Conservation (phyloP, 306 rosid genomes). For the Malus asiatica region DNA sequence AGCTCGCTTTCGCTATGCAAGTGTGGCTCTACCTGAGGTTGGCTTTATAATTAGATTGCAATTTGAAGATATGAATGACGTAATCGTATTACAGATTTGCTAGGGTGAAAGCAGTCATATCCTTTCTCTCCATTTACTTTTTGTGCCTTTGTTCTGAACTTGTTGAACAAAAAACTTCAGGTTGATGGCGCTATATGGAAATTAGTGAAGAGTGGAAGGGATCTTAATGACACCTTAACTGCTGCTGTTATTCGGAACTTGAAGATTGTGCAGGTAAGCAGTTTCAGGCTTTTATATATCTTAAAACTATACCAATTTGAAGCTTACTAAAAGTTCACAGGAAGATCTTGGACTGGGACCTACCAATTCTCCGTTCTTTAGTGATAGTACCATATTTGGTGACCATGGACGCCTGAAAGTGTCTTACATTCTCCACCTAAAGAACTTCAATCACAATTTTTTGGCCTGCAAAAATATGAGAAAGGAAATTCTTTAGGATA, state of each 20-base stretch:
- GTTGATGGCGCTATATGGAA: conserved; percentile 47
- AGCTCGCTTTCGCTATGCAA: conserved; percentile 83
- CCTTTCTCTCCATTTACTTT: background rate
- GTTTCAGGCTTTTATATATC: conserved; percentile 14
- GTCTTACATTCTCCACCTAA: background rate
- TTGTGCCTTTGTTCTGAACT: background rate
- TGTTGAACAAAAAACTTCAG: conserved; percentile 32
- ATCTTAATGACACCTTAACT: conserved; percentile 55
- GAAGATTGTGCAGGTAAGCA: conserved; percentile 71
- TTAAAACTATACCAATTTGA: background rate
- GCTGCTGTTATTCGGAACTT: conserved; percentile 75
- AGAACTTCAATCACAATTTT: background rate
- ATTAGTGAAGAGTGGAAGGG: conserved; percentile 64
- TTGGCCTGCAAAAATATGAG: background rate
- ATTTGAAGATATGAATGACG: background rate
- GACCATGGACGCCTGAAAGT: background rate
- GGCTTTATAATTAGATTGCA: conserved; percentile 22
- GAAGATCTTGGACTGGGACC: conserved; percentile 1
- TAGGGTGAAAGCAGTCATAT: conserved; percentile 1
- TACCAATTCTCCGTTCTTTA: background rate
- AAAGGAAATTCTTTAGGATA: background rate
- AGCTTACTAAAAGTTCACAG: background rate
- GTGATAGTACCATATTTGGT: background rate
- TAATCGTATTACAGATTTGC: background rate
- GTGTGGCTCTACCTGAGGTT: conserved; percentile 74